Evolutionary conservation across 176 grass and related monocot species (phyloP).

Genomic region (Triticum turgidum): DNA sequence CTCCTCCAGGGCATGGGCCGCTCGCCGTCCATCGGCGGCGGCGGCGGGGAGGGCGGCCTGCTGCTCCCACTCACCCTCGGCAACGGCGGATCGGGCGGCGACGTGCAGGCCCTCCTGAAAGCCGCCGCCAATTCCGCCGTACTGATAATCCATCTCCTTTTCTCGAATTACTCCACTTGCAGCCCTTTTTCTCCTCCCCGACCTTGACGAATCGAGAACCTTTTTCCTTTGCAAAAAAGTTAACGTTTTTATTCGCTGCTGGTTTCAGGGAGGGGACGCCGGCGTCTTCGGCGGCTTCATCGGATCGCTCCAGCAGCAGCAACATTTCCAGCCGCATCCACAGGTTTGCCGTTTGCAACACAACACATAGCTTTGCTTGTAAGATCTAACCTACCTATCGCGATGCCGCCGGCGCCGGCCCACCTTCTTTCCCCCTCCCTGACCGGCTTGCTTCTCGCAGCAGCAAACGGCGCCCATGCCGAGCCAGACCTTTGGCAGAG

Average conservation of each 20-base stretch:
- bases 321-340: constrained; percentile 58
- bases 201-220: constrained; percentile 15
- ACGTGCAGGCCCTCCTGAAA: constrained; percentile 53
- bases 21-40: constrained; percentile 24
- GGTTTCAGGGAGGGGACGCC: constrained; percentile 48
- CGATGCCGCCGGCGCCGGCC: too few relatives aligned
- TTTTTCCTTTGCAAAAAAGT: constrained; percentile 15
- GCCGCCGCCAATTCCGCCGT: constrained; percentile 55
- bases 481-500: constrained; percentile 48
- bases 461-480: constrained; percentile 46
- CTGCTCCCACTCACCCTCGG: constrained; percentile 57
- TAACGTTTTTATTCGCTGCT: constrained; percentile 16
- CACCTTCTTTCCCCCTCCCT: neutral
- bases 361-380: neutral
- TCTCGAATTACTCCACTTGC: constrained; percentile 32
- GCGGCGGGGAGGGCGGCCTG: constrained; percentile 30
- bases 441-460: neutral
- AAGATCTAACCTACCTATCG: neutral
- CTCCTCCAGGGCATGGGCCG: constrained; percentile 51
- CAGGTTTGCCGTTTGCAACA: constrained; percentile 31
- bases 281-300: constrained; percentile 54
- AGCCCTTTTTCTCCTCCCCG: neutral
- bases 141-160: constrained; percentile 13
- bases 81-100: constrained; percentile 37
- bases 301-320: constrained; percentile 55